Evolutionary conservation across 352 stramenopile genomes (phyloP).

Genomic region (Phytophthora sp.): DNA sequence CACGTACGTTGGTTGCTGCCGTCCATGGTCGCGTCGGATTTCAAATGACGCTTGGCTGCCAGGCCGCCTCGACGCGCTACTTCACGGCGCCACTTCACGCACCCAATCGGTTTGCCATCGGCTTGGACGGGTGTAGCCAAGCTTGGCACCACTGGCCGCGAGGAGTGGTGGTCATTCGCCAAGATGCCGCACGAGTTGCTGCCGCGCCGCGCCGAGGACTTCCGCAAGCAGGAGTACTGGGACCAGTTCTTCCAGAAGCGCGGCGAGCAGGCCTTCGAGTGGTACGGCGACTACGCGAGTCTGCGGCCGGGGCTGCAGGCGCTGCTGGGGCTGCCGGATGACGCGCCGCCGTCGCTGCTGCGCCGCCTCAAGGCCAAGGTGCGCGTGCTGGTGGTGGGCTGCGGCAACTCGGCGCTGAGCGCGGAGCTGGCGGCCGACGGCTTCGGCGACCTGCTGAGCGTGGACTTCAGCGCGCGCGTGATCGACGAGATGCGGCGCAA

Average conservation of each 20-base stretch:
- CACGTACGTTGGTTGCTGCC: constrained; percentile 49
- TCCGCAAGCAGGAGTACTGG: constrained; percentile 79
- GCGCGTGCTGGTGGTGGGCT: constrained; percentile 75
- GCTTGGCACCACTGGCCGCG: constrained; percentile 3
- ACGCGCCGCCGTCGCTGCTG: constrained; percentile 29
- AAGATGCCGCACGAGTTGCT: constrained; percentile 47
- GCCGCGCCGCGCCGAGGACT: constrained; percentile 57
- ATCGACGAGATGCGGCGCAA: constrained; percentile 83
- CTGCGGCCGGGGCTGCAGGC: constrained; percentile 43
- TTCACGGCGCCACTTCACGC: too few species aligned
- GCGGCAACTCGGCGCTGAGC: constrained; percentile 80
- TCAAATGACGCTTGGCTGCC: too few species aligned
- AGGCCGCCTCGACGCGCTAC: too few species aligned
- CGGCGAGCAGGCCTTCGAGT: constrained; percentile 79
- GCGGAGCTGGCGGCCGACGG: constrained; percentile 62
- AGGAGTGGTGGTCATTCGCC: too few species aligned
- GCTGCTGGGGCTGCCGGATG: constrained; percentile 34
- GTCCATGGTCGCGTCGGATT: constrained; percentile 30
- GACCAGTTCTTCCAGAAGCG: constrained; percentile 76
- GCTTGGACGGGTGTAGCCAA: constrained; percentile 9
- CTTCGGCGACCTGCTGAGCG: constrained; percentile 60
- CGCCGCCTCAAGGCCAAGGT: constrained; percentile 45
- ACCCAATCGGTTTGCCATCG: constrained; percentile 6
- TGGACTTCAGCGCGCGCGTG: constrained; percentile 78
- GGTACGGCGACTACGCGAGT: constrained; percentile 71